A percentile compares a stretch with the other conserved stretches of the same genome.
phyloP scores from a whole-genome alignment of 257 asterid genomes.

The Przewalskia tangutica region DNA sequence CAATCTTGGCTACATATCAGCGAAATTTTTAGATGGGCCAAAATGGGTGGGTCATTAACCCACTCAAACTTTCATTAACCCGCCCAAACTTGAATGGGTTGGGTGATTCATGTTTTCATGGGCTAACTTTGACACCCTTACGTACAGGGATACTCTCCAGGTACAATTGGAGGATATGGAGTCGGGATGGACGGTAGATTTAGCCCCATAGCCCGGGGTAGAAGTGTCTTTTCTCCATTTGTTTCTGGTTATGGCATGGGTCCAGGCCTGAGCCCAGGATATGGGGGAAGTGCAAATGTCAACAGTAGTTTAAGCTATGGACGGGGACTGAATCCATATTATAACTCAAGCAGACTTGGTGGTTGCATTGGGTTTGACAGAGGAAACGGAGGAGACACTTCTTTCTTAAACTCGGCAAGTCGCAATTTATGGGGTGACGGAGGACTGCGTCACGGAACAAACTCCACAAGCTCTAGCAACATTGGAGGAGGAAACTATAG shows the following conservation, averaged over 20 bases:
- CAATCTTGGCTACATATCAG: no score
- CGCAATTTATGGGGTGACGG: slow-evolving; percentile 20
- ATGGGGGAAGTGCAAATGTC: slow-evolving; percentile 33
- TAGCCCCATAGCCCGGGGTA: slow-evolving; percentile 3
- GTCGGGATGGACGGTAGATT: slow-evolving; percentile 8
- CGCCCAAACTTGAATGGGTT: no score
- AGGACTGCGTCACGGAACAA: slow-evolving; percentile 21
- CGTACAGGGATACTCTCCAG: slow-evolving; percentile 29
- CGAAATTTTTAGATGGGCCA: no score
- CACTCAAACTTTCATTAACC: no score
- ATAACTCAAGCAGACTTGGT: slow-evolving; percentile 5
- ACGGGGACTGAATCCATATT: slow-evolving; percentile 9
- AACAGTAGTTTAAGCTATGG: slow-evolving; percentile 29
- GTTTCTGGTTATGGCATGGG: slow-evolving; percentile 13
- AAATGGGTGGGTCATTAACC: no score
- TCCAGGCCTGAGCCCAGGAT: slow-evolving; percentile 28
- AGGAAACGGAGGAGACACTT: slow-evolving; percentile 4
- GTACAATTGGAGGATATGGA: slow-evolving; percentile 24
- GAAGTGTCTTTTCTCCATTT: slow-evolving; percentile 3
- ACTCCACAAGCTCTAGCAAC: slow-evolving; percentile 28
- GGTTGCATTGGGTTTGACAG: slow-evolving; percentile 6
- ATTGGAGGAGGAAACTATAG: slow-evolving; percentile 1
- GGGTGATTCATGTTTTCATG: no score
- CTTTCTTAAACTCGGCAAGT: slow-evolving; percentile 6
- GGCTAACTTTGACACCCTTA: no score